Percentiles rank a stretch among this genome's conserved stretches.
These are phyloP conservation scores for Eleusine indica DNA, from an alignment of 176 grass and related monocot species.

Conservation along the genomic window DNA sequence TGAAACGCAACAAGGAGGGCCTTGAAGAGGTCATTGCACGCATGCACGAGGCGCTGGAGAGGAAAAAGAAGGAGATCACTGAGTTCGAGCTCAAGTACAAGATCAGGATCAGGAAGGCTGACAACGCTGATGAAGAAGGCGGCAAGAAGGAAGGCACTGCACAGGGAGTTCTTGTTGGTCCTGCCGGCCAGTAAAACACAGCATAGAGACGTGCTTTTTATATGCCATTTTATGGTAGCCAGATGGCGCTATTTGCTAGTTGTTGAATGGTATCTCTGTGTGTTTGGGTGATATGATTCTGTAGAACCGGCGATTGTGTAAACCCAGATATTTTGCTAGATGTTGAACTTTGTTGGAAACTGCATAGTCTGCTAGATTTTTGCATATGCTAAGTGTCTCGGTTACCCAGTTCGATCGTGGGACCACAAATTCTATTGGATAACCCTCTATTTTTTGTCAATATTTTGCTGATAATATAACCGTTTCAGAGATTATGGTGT, in stretches of 20 bases:
- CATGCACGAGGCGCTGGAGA: slow-evolving; percentile 81
- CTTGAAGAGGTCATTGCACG: slow-evolving; percentile 76
- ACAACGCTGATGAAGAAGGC: slow-evolving; percentile 45
- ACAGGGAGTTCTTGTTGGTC: slow-evolving; percentile 87
- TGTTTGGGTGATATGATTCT: neutral
- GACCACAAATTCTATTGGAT: no score
- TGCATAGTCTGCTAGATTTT: neutral
- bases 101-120: slow-evolving; percentile 76
- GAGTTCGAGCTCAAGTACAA: slow-evolving; percentile 94
- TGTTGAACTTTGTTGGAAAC: neutral
- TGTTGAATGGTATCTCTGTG: neutral
- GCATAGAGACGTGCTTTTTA: neutral
- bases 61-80: slow-evolving; percentile 72
- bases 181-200: slow-evolving; percentile 39
- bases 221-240: neutral
- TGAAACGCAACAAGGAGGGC: slow-evolving; percentile 82
- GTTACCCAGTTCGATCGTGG: no score
- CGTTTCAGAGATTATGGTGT: no score
- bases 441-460: no score
- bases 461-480: no score
- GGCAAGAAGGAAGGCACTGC: slow-evolving; percentile 67
- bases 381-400: neutral
- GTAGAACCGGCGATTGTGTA: neutral
- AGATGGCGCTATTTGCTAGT: slow-evolving; percentile 15
- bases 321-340: neutral